Conservation (phyloP, 345 rosid genomes). For the Geranium rotundifolium region DNA sequence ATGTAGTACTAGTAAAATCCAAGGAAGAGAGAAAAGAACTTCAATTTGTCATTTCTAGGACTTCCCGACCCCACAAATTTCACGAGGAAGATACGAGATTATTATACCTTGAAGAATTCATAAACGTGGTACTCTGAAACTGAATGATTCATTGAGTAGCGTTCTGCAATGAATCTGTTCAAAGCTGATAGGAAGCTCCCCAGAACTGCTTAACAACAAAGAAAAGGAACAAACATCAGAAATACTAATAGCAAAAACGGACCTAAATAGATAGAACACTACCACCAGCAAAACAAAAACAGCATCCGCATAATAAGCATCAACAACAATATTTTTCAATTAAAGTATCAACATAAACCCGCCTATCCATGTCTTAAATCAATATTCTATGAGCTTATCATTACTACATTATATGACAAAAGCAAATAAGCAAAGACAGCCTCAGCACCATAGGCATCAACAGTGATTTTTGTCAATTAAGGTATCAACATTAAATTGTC, state of each 20-base stretch:
- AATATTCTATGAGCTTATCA: neutral
- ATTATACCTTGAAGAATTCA: constrained; percentile 95
- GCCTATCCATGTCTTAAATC: neutral
- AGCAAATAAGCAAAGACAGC: too few relatives aligned
- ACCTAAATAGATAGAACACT: neutral
- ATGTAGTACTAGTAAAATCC: neutral
- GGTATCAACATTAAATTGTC: too few relatives aligned
- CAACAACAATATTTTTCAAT: neutral
- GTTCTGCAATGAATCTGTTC: constrained; percentile 84
- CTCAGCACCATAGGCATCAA: too few relatives aligned
- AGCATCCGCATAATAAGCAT: neutral
- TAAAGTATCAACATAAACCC: neutral
- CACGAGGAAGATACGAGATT: constrained; percentile 5
- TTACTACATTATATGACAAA: too few relatives aligned
- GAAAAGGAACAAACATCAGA: constrained; percentile 3
- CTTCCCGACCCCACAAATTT: neutral
- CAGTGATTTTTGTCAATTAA: too few relatives aligned
- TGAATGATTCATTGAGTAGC: constrained; percentile 53
- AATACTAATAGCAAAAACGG: neutral
- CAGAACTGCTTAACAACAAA: constrained; percentile 43
- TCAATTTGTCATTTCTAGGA: neutral
- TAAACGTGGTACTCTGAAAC: constrained; percentile 91
- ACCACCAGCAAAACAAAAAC: neutral
- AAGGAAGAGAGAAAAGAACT: neutral
- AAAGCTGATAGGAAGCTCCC: constrained; percentile 94